Conservation (phyloP, 768 basidiomycete species). For the Podaxis sp. region DNA sequence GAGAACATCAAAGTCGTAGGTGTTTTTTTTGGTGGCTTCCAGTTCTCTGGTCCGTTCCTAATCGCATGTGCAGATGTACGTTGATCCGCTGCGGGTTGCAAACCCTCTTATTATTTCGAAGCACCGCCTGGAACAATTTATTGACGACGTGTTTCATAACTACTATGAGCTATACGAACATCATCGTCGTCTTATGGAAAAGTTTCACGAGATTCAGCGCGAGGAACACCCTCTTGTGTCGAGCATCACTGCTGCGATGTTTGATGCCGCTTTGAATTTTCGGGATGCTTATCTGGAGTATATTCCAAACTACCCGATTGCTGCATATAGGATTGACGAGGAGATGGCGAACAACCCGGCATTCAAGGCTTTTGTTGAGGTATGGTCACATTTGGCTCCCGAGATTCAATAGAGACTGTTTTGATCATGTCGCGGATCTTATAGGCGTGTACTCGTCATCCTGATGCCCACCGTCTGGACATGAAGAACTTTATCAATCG, state of each 20-base stretch:
- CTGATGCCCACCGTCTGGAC: slow-evolving; percentile 79
- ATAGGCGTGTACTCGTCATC: slow-evolving; percentile 56
- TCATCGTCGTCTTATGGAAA: slow-evolving; percentile 73
- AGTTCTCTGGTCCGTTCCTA: not conserved
- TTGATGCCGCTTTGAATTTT: slow-evolving; percentile 91
- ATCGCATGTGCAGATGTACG: slow-evolving; percentile 14
- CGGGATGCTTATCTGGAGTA: slow-evolving; percentile 92
- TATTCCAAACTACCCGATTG: slow-evolving; percentile 90
- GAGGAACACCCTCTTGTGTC: slow-evolving; percentile 83
- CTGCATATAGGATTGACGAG: slow-evolving; percentile 83
- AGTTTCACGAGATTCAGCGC: slow-evolving; percentile 82
- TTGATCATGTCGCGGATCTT: not conserved
- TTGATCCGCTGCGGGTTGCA: slow-evolving; percentile 58
- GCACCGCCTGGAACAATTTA: slow-evolving; percentile 72
- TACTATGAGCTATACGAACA: slow-evolving; percentile 72
- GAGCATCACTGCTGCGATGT: slow-evolving; percentile 79
- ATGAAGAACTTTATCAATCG: slow-evolving; percentile 94
- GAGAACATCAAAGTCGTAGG: slow-evolving; percentile 80
- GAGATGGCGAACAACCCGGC: slow-evolving; percentile 80
- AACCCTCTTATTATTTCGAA: slow-evolving; percentile 78
- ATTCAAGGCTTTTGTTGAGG: slow-evolving; percentile 84
- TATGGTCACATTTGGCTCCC: slow-evolving; percentile 35
- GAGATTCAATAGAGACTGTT: slow-evolving; percentile 21
- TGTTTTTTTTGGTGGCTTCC: slow-evolving; percentile 10
- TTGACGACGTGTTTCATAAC: slow-evolving; percentile 89